Evolutionary conservation across 2,329 filamentous ascomycete genomes (phyloP).

Genomic region (Lecanicillium sp.): DNA sequence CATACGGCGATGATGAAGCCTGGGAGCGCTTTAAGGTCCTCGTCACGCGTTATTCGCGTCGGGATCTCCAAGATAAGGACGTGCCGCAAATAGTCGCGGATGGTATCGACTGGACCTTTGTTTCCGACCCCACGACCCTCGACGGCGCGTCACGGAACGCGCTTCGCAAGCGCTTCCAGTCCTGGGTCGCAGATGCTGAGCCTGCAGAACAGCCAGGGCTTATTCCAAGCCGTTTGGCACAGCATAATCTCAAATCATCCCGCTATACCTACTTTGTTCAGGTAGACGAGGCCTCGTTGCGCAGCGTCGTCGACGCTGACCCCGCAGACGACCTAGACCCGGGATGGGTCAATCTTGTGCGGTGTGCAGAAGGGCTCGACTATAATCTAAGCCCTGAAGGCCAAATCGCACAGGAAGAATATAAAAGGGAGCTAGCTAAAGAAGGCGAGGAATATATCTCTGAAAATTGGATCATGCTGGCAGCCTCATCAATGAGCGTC

Average conservation of each 20-base stretch:
- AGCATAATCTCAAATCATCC: background rate
- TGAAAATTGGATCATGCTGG: slow-evolving; percentile 1
- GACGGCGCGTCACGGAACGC: slow-evolving; percentile 2
- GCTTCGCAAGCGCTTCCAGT: background rate
- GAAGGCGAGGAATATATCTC: background rate
- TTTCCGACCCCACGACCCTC: slow-evolving; percentile 7
- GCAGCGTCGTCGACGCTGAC: background rate
- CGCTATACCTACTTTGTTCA: slow-evolving; percentile 1
- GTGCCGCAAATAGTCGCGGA: slow-evolving; percentile 1
- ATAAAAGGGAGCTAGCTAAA: background rate
- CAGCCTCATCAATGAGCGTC: background rate
- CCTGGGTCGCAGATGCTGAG: background rate
- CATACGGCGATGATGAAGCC: slow-evolving; percentile 10
- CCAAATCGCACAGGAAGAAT: background rate
- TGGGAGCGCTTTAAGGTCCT: slow-evolving; percentile 7
- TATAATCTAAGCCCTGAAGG: background rate
- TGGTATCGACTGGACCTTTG: slow-evolving; percentile 5
- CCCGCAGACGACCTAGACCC: background rate
- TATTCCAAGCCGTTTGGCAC: background rate
- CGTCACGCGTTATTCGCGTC: background rate
- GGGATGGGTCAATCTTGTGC: slow-evolving; percentile 2
- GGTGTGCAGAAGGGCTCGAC: slow-evolving; percentile 1
- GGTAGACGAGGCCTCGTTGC: slow-evolving; percentile 1
- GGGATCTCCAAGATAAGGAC: background rate
- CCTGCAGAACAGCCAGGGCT: slow-evolving; percentile 8